These are phyloP conservation scores for Posidonia oceanica DNA, from an alignment of 116 monocot genomes.

Conservation along the genomic window DNA sequence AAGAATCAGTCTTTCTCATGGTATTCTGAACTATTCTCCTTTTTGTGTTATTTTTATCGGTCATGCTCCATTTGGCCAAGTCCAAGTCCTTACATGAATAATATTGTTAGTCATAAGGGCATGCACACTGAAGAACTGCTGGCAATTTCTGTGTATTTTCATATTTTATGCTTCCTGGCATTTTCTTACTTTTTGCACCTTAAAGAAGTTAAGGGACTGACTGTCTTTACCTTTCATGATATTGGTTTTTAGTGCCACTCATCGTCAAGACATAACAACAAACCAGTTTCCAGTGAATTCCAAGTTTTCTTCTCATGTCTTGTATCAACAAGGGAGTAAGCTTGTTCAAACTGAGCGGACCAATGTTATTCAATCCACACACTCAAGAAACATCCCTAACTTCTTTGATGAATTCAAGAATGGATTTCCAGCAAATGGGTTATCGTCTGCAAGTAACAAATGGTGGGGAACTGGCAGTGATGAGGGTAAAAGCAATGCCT, in stretches of 20 bases:
- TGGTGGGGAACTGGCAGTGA: constrained; percentile 46
- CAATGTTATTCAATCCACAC: constrained; percentile 16
- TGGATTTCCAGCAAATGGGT: constrained; percentile 74
- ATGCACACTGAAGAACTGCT: no score
- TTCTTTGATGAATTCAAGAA: constrained; percentile 67
- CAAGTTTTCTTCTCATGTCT: constrained; percentile 2
- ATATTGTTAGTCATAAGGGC: no score
- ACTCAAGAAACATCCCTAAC: constrained; percentile 33
- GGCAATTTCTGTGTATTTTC: no score
- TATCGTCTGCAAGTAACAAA: constrained; percentile 30
- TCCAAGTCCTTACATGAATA: no score
- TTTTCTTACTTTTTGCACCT: no score
- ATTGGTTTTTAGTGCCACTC: neutral
- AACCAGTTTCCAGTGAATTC: neutral
- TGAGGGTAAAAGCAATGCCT: constrained; percentile 2
- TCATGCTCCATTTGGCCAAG: no score
- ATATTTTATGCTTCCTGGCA: no score
- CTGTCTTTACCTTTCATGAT: neutral
- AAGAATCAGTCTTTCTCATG: no score
- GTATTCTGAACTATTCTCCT: no score
- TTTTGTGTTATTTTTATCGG: no score
- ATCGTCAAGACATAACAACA: neutral
- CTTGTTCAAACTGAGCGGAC: constrained; percentile 16
- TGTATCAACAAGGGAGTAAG: constrained; percentile 21
- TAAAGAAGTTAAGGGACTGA: neutral